Percentiles rank a stretch among this genome's conserved stretches.
phyloP scores from a whole-genome alignment of 441 rosid species.

The Populus hybrid region DNA sequence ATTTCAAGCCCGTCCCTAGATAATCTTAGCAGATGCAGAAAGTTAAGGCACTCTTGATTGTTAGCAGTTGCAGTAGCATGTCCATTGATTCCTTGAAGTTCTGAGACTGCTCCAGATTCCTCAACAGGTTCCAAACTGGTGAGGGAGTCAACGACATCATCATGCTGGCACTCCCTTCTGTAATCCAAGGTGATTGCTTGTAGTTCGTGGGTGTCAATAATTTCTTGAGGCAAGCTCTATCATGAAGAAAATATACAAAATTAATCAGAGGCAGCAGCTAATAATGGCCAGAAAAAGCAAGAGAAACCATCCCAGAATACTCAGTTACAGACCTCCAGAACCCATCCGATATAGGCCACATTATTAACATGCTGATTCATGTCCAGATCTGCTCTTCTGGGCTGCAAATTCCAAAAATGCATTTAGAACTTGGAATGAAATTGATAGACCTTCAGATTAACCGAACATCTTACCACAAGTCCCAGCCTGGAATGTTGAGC shows the following conservation, averaged over 20 bases:
- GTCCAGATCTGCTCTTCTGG: constrained; percentile 93
- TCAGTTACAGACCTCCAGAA: constrained; percentile 69
- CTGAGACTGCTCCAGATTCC: constrained; percentile 22
- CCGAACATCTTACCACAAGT: constrained; percentile 53
- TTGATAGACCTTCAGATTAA: background rate
- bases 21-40: constrained; percentile 71
- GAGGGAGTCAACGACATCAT: constrained; percentile 86
- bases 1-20: constrained; percentile 68
- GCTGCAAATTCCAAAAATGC: constrained; percentile 42
- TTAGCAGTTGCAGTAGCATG: constrained; percentile 27
- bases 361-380: constrained; percentile 98
- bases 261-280: background rate
- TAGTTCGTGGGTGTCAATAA: constrained; percentile 84
- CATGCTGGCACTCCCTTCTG: constrained; percentile 86
- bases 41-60: constrained; percentile 37
- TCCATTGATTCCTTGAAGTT: constrained; percentile 52
- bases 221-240: constrained; percentile 93
- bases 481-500: constrained; percentile 66
- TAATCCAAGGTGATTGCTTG: constrained; percentile 80
- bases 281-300: constrained; percentile 2
- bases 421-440: constrained; percentile 10
- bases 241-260: constrained; percentile 14
- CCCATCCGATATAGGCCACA: constrained; percentile 92
- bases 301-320: background rate
- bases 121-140: constrained; percentile 44